These are phyloP conservation scores for Pichia californica DNA, from an alignment of 805 yeast genomes.

Conservation along the genomic window DNA sequence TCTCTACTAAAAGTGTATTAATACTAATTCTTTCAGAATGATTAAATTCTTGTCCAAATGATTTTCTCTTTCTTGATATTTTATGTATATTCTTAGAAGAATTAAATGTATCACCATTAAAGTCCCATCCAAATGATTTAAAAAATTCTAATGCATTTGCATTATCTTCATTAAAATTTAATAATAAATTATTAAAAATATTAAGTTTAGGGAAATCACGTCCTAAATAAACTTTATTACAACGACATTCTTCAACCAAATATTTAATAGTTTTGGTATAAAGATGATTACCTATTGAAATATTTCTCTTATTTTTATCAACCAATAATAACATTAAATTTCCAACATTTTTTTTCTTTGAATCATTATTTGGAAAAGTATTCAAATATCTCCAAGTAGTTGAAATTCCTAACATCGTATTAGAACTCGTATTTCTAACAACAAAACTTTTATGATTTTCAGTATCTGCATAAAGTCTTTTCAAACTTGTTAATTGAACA, in stretches of 20 bases:
- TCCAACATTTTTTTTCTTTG: background rate
- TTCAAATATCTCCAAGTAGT: constrained; percentile 45
- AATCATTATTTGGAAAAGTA: constrained; percentile 28
- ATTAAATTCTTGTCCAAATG: constrained; percentile 5
- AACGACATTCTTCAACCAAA: constrained; percentile 18
- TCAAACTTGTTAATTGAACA: constrained; percentile 18
- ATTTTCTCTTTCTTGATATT: constrained; percentile 33
- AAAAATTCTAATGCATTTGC: constrained; percentile 33
- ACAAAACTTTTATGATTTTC: constrained; percentile 44
- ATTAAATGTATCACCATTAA: constrained; percentile 26
- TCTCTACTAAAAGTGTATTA: background rate
- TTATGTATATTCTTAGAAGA: constrained; percentile 42
- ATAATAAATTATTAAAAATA: constrained; percentile 45
- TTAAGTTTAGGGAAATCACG: constrained; percentile 49
- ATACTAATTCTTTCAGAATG: background rate
- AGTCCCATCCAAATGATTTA: constrained; percentile 40
- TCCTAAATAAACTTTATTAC: constrained; percentile 43
- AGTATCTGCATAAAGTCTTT: constrained; percentile 13
- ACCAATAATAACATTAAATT: constrained; percentile 36
- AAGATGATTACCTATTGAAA: constrained; percentile 5
- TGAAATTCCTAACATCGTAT: constrained; percentile 47
- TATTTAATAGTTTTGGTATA: constrained; percentile 11
- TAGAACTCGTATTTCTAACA: constrained; percentile 50
- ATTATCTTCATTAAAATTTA: constrained; percentile 44
- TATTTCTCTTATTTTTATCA: constrained; percentile 35